Evolutionary conservation across 176 grass and related monocot species (phyloP), one percentile per base, ranked within the genome.

Genomic region (Thinopyrum elongatum): DNA sequence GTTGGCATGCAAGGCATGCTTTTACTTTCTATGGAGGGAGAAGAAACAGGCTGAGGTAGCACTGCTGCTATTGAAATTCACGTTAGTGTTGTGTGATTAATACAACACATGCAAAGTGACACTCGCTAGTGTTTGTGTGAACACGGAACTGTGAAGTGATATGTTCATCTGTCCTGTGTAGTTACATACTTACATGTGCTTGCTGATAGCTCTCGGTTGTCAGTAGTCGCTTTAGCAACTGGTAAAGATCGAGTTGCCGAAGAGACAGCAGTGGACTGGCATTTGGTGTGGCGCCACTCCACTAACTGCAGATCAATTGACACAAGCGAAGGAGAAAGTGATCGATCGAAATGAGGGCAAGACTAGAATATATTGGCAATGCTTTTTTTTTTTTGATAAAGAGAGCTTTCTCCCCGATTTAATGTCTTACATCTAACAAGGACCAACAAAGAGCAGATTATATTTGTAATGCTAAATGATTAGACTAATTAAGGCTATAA

Each of bases 241-340:
- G 4, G 4, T 47, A 14, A 71, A 70, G 17, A 61, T 72, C 71
- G 25, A 29, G 7, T 15, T 47, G 41, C 31, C 29, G 83, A 90
- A 55, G 49, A 39, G 79, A 90, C 79, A 73, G 84, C 53, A 42
- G 69, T 85, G 88, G 88, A 81, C 77, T 90, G 77, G 78, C 70
- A 19, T 86, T 78, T 77, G 35, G 62, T 82, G 86, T 90, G 88
- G 83, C 83, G 88, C 83, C 63, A 82, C 71, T 77, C 88, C 83
- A 90, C 79, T 90, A 65, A 53, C 53, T 65, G 69, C 38, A 51
- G 73, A 74, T 83, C 35, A 80, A 80, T 44, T 74, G 62, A 77
- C 44, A 77, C 62, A 76, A 86, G 78, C 70, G 76, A 35, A 35
- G 34, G 4, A 5, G 34, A 35, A 35, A 35, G 34, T 35, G 34